Conservation (phyloP, 768 basidiomycete species). For the Lactarius hatsudake region DNA sequence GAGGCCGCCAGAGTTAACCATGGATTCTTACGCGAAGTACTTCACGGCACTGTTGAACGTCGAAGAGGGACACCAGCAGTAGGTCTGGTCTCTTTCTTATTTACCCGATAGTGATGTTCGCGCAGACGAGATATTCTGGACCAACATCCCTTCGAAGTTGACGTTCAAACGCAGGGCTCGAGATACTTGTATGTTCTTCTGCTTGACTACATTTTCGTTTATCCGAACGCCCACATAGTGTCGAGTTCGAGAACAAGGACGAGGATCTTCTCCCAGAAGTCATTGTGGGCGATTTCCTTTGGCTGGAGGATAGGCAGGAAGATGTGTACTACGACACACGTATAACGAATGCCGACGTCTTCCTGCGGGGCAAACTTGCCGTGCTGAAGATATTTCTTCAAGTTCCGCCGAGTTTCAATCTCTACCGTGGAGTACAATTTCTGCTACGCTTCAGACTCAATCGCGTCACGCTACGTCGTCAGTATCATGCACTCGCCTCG, state of each 20-base stretch:
- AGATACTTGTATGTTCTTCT: not conserved
- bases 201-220: not conserved
- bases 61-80: conserved; percentile 46
- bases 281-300: conserved; percentile 13
- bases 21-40: conserved; percentile 9
- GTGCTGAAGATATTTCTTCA: conserved; percentile 49
- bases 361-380: conserved; percentile 21
- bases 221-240: not conserved
- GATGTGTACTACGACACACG: conserved; percentile 22
- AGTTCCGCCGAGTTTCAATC: conserved; percentile 45
- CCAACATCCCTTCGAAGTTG: conserved; percentile 3
- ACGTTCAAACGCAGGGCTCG: not conserved
- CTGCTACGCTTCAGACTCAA: conserved; percentile 54
- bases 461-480: conserved; percentile 52
- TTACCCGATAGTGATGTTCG: conserved; percentile 35
- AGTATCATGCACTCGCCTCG: conserved; percentile 56
- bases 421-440: conserved; percentile 40
- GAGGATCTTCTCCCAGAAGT: conserved; percentile 21
- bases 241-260: conserved; percentile 17
- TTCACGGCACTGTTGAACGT: conserved; percentile 15
- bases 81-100: conserved; percentile 32
- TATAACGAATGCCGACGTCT: not conserved
- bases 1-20: not conserved
- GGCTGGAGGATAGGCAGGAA: conserved; percentile 16
- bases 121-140: conserved; percentile 3